Percentiles rank a stretch among this genome's conserved stretches.
phyloP scores from a whole-genome alignment of 202 grass and related monocot species.

The Schoenoplectus tabernaemontani region DNA sequence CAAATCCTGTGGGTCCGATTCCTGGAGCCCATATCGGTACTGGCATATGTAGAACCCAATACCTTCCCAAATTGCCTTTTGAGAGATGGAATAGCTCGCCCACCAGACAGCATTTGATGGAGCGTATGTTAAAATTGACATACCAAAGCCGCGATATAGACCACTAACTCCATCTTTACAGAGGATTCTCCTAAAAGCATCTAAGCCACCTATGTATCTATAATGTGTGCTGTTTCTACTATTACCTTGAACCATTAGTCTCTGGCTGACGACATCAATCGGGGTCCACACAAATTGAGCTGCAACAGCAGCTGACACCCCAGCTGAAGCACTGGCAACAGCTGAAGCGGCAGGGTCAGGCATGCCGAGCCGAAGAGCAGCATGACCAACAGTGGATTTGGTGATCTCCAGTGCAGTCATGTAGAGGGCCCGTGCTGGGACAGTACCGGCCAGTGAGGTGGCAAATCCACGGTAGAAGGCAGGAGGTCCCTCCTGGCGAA shows the following conservation, averaged over 20 bases:
- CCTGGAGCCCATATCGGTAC: conserved; percentile 49
- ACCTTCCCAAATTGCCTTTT: conserved; percentile 71
- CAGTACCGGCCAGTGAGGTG: conserved; percentile 75
- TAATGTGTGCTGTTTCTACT: conserved; percentile 14
- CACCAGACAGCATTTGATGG: conserved; percentile 96
- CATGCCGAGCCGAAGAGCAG: conserved; percentile 39
- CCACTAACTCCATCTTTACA: conserved; percentile 52
- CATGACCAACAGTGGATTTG: conserved; percentile 46
- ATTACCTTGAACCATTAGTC: conserved; percentile 84
- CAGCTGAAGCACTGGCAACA: conserved; percentile 41
- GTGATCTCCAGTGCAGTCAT: conserved; percentile 86
- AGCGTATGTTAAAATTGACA: conserved; percentile 89
- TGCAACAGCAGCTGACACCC: conserved; percentile 56
- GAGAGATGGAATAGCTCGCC: conserved; percentile 73
- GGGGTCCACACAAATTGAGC: conserved; percentile 94
- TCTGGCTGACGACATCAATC: conserved; percentile 81
- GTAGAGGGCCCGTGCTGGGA: conserved; percentile 86
- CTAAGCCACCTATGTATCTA: conserved; percentile 70
- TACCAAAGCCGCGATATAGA: conserved; percentile 81
- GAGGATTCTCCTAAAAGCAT: conserved; percentile 74
- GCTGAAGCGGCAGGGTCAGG: conserved; percentile 53
- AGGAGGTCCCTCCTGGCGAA: conserved; percentile 52
- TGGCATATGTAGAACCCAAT: conserved; percentile 60
- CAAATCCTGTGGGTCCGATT: conserved; percentile 36
- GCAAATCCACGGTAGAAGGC: conserved; percentile 90